Percentiles rank a stretch among this genome's conserved stretches.
Conservation (phyloP, 106 monocot genomes). For the Platanthera guangdongensis region DNA sequence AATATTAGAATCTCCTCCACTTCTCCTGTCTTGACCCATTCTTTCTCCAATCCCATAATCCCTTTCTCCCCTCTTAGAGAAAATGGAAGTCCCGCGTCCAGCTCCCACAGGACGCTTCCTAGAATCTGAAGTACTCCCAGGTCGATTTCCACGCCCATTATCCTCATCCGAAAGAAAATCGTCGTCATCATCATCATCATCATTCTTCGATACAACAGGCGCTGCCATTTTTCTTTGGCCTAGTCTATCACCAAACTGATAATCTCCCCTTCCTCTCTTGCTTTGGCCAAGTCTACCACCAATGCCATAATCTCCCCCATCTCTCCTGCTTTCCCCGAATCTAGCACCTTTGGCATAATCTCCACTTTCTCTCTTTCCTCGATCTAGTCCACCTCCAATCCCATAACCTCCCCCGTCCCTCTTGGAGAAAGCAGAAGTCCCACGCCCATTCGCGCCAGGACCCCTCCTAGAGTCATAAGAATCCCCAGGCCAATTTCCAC, state of each 20-base stretch:
- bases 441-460: constrained; percentile 1
- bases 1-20: not conserved
- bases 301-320: too few relatives aligned
- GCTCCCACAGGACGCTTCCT: constrained; percentile 8
- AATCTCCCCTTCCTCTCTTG: too few relatives aligned
- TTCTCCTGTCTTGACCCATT: not conserved
- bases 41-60: not conserved
- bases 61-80: constrained; percentile 7
- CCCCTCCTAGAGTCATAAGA: constrained; percentile 10
- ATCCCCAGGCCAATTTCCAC: constrained; percentile 1
- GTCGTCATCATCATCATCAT: too few relatives aligned
- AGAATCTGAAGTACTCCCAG: constrained; percentile 8
- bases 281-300: too few relatives aligned
- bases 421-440: constrained; percentile 10
- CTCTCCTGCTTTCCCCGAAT: too few relatives aligned
- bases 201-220: too few relatives aligned
- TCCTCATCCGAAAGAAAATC: not conserved
- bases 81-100: constrained; percentile 7
- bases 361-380: not conserved
- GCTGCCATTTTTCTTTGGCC: constrained; percentile 1
- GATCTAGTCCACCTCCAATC: constrained; percentile 1
- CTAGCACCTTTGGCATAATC: too few relatives aligned
- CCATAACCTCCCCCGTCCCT: too few relatives aligned
- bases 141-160: not conserved
- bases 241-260: not conserved